phyloP scores from a whole-genome alignment of 257 asterid genomes.

The Salvia miltiorrhiza region DNA sequence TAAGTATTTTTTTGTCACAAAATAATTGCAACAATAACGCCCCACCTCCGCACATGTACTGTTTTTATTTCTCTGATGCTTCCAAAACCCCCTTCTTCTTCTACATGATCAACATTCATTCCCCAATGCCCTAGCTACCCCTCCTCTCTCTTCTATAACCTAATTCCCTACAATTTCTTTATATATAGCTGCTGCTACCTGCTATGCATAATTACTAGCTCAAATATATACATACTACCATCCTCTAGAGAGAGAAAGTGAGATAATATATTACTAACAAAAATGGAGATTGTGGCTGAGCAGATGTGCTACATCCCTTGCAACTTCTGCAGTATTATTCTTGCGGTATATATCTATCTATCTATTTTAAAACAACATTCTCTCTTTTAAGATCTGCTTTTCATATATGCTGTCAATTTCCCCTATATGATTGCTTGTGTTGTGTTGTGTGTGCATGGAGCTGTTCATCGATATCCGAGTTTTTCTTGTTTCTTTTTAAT shows the following conservation, averaged over 20 bases:
- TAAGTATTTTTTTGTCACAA: slow-evolving; percentile 13
- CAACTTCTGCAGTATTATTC: slow-evolving; percentile 86
- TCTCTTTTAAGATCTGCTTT: slow-evolving; percentile 35
- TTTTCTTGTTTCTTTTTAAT: neutral
- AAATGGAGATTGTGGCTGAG: slow-evolving; percentile 51
- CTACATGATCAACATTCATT: neutral
- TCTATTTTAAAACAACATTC: slow-evolving; percentile 20
- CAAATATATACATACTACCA: slow-evolving; percentile 26
- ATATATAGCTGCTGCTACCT: slow-evolving; percentile 31
- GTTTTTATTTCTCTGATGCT: slow-evolving; percentile 25
- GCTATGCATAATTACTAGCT: slow-evolving; percentile 30
- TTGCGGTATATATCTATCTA: slow-evolving; percentile 70
- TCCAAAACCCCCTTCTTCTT: slow-evolving; percentile 27
- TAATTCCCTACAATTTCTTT: slow-evolving; percentile 27
- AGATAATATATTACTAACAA: too few relatives aligned
- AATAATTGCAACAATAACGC: slow-evolving; percentile 31
- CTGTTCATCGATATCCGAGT: neutral
- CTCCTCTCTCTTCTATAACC: neutral
- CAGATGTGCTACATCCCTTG: slow-evolving; percentile 90
- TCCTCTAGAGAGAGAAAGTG: slow-evolving; percentile 16
- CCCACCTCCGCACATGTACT: slow-evolving; percentile 21
- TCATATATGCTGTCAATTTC: neutral
- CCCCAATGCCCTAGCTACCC: slow-evolving; percentile 18
- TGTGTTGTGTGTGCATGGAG: slow-evolving; percentile 14
- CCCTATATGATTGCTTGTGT: neutral